phyloP scores from a whole-genome alignment of 2,329 filamentous ascomycete genomes.

The Podosphaera leucotricha region DNA sequence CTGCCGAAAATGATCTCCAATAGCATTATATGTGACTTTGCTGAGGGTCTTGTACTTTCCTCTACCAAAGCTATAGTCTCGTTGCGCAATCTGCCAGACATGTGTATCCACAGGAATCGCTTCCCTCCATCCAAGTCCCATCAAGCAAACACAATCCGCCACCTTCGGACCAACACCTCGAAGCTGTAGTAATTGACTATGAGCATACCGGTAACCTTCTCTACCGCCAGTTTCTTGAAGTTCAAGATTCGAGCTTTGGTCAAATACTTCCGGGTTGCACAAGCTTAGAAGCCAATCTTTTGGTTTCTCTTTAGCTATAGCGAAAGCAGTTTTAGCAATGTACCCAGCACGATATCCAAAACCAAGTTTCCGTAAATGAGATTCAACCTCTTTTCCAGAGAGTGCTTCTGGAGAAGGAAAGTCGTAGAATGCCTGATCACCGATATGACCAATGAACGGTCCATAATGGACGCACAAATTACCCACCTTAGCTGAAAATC shows the following conservation, averaged over 20 bases:
- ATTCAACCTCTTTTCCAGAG: conserved; percentile 51
- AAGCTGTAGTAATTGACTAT: conserved; percentile 53
- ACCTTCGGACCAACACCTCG: conserved; percentile 92
- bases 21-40: conserved; percentile 67
- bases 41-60: conserved; percentile 67
- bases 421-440: conserved; percentile 55
- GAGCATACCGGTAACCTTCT: conserved; percentile 48
- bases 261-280: conserved; percentile 61
- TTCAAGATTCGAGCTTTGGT: conserved; percentile 30
- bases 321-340: conserved; percentile 61
- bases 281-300: conserved; percentile 54
- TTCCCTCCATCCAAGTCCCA: conserved; percentile 91
- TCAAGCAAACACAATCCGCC: conserved; percentile 84
- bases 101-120: conserved; percentile 93
- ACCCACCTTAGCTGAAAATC: conserved; percentile 30
- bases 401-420: conserved; percentile 60
- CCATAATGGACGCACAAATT: conserved; percentile 81
- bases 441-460: conserved; percentile 45
- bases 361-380: conserved; percentile 55
- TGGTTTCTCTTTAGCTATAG: conserved; percentile 44
- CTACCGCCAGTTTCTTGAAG: conserved; percentile 24
- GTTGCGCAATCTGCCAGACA: conserved; percentile 92
- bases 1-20: conserved; percentile 70
- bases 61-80: conserved; percentile 82
- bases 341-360: conserved; percentile 94